Evolutionary conservation across 2,329 filamentous ascomycete species (phyloP).

Genomic region (Fusarium sp.): DNA sequence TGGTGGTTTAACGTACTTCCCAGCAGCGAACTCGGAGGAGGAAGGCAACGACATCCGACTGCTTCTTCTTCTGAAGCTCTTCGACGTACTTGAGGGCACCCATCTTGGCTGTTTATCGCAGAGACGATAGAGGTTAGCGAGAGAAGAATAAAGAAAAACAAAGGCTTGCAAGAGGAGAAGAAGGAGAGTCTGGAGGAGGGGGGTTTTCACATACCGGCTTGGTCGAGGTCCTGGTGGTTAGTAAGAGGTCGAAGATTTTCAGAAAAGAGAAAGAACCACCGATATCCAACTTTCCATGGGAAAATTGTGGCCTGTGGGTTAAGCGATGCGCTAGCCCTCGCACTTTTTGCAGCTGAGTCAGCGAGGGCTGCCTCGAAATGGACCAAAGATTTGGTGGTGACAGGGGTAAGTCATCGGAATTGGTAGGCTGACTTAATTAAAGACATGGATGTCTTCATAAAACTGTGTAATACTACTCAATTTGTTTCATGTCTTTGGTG

Average conservation of each 20-base stretch:
- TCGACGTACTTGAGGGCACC: conserved; percentile 99
- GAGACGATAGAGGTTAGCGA: conserved; percentile 41
- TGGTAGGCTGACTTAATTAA: neutral
- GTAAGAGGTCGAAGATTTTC: conserved; percentile 45
- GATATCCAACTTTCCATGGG: conserved; percentile 13
- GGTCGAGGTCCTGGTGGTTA: conserved; percentile 52
- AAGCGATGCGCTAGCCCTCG: conserved; percentile 44
- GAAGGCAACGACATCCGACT: conserved; percentile 99
- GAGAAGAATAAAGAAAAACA: neutral
- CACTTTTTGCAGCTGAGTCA: conserved; percentile 39
- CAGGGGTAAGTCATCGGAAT: neutral
- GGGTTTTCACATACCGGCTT: conserved; percentile 49
- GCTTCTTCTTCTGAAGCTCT: conserved; percentile 99
- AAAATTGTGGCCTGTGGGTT: conserved; percentile 40
- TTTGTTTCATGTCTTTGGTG: neutral
- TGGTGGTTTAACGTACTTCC: conserved; percentile 80
- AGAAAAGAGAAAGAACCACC: conserved; percentile 15
- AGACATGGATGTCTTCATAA: neutral
- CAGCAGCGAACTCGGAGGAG: conserved; percentile 99
- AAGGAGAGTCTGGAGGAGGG: neutral
- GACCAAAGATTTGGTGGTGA: neutral
- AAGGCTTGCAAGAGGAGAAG: neutral
- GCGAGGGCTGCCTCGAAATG: conserved; percentile 7
- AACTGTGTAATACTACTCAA: neutral
- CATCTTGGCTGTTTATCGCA: conserved; percentile 74